A percentile compares a stretch with the other conserved stretches of the same genome.
phyloP scores from a whole-genome alignment of 192 early-diverging fungal species.

The Geranomyces variabilis region DNA sequence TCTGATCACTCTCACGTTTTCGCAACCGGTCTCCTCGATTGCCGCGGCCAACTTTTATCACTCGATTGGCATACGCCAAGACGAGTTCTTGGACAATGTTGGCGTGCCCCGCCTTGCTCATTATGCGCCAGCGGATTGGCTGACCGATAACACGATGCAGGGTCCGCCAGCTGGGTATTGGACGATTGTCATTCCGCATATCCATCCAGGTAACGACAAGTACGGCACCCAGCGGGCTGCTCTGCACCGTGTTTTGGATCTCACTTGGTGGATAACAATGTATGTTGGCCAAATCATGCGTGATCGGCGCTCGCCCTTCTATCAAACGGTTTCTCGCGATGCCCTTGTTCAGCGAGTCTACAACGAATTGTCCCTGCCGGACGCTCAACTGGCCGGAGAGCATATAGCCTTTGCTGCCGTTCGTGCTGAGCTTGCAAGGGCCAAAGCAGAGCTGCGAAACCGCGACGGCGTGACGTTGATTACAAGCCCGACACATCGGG shows the following conservation, averaged over 20 bases:
- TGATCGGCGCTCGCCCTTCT: background rate
- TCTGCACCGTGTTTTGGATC: constrained; percentile 9
- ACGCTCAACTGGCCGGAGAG: too few species aligned
- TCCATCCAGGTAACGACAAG: constrained; percentile 22
- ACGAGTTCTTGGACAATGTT: constrained; percentile 7
- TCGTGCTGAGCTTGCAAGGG: too few species aligned
- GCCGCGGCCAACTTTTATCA: constrained; percentile 23
- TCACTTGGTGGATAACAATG: constrained; percentile 17
- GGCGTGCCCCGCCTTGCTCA: constrained; percentile 4
- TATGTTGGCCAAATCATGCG: background rate
- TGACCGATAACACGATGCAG: background rate
- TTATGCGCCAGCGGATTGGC: constrained; percentile 9
- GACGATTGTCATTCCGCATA: constrained; percentile 20
- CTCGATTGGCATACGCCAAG: background rate
- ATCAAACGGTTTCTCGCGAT: background rate
- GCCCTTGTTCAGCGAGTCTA: background rate
- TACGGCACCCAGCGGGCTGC: constrained; percentile 8
- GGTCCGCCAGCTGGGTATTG: constrained; percentile 8
- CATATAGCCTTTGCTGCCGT: too few species aligned
- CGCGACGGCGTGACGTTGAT: too few species aligned
- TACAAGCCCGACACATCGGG: background rate
- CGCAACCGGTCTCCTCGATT: background rate
- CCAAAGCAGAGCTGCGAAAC: too few species aligned
- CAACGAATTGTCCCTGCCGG: too few species aligned
- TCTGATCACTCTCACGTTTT: constrained; percentile 3